A percentile compares a stretch with the other conserved stretches of the same genome.
phyloP scores from a whole-genome alignment of 1,139 yeast genomes.

The Pichia kudriavzevii region DNA sequence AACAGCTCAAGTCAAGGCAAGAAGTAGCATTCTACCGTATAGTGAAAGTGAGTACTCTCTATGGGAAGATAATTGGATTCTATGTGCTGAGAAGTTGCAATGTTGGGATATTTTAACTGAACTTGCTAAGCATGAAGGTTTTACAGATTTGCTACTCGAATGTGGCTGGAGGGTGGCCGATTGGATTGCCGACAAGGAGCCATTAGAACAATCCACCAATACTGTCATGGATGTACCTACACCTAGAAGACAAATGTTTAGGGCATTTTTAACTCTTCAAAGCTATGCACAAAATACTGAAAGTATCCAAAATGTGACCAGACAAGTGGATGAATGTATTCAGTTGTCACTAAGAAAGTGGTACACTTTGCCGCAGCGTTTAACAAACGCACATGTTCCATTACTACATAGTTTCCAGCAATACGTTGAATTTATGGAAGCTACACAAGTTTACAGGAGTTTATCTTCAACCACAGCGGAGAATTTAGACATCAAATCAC shows the following conservation, averaged over 20 bases:
- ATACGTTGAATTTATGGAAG: conserved; percentile 96
- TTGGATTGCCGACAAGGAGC: conserved; percentile 94
- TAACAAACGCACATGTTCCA: conserved; percentile 83
- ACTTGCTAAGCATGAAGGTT: conserved; percentile 95
- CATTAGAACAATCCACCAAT: conserved; percentile 88
- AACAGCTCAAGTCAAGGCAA: conserved; percentile 94
- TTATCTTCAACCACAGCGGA: conserved; percentile 86
- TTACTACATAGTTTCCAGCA: conserved; percentile 93
- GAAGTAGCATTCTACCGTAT: conserved; percentile 92
- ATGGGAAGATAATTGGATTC: conserved; percentile 99
- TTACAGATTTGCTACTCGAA: conserved; percentile 84
- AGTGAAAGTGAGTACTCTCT: conserved; percentile 91
- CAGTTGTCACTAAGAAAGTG: conserved; percentile 89
- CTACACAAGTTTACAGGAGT: conserved; percentile 88
- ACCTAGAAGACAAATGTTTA: conserved; percentile 91
- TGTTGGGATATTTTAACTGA: conserved; percentile 98
- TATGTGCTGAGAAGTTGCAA: conserved; percentile 93
- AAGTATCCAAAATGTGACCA: conserved; percentile 70
- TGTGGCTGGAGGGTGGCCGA: conserved; percentile 99
- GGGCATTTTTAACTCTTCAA: conserved; percentile 86
- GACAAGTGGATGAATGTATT: conserved; percentile 91
- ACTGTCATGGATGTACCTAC: conserved; percentile 99
- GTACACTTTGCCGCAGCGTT: conserved; percentile 76
- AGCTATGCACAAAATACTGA: conserved; percentile 90
- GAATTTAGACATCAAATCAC: conserved; percentile 85